Percentiles rank a stretch among this genome's conserved stretches.
phyloP scores from a whole-genome alignment of 495 filamentous ascomycete genomes.

The Aspergillus indologenus region DNA sequence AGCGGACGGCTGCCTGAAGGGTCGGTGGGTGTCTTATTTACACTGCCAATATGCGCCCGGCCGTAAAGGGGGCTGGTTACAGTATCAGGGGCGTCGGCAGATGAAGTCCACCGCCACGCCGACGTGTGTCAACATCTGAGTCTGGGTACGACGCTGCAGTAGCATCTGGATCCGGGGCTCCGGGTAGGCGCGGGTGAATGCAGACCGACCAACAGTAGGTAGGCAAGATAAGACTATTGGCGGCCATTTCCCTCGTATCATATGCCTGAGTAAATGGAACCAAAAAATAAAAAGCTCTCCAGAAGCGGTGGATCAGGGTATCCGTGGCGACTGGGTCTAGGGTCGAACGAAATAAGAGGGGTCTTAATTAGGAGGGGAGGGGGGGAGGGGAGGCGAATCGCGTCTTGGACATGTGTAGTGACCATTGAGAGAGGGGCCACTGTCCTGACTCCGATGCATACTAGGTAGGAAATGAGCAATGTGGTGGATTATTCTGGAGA shows the following conservation, averaged over 20 bases:
- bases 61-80: background rate
- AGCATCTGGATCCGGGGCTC: background rate
- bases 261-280: too few species aligned
- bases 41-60: background rate
- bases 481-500: too few species aligned
- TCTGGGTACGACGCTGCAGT: background rate
- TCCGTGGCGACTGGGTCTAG: background rate
- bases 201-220: conserved; percentile 8
- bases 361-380: too few species aligned
- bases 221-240: conserved; percentile 7
- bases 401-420: background rate
- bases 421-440: background rate
- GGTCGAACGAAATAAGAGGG: conserved; percentile 1
- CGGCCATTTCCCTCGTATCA: conserved; percentile 27
- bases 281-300: background rate
- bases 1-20: background rate
- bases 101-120: background rate
- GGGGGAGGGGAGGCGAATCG: background rate
- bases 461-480: too few species aligned
- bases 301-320: conserved; percentile 2
- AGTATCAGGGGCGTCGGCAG: background rate
- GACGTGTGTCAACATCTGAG: background rate
- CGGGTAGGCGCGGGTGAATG: conserved; percentile 3
- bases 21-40: background rate
- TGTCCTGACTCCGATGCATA: too few species aligned